These are phyloP conservation scores for Erodium trifolium DNA, from an alignment of 441 rosid species.

Conservation along the genomic window DNA sequence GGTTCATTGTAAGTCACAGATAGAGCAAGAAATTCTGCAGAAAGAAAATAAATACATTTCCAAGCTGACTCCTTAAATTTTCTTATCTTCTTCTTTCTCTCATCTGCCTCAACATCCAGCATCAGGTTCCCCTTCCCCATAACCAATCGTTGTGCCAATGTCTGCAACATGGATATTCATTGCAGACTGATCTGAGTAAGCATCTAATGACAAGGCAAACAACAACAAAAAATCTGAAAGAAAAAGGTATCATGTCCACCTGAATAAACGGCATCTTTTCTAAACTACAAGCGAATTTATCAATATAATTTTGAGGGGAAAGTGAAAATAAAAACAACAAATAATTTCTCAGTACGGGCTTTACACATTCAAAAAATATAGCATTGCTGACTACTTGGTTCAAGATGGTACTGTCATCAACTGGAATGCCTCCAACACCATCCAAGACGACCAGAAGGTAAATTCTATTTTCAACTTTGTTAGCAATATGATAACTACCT, in stretches of 20 bases:
- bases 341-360: no score
- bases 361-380: no score
- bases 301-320: not conserved
- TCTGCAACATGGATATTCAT: constrained; percentile 41
- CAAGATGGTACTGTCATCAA: no score
- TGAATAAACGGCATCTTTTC: not conserved
- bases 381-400: no score
- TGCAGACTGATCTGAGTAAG: constrained; percentile 11
- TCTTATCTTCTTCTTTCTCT: constrained; percentile 47
- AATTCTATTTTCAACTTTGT: no score
- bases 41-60: constrained; percentile 80
- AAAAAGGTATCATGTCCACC: not conserved
- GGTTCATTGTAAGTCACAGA: constrained; percentile 72
- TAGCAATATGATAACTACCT: no score
- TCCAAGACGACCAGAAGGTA: no score
- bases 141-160: constrained; percentile 49
- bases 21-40: constrained; percentile 68
- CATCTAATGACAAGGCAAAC: not conserved
- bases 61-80: constrained; percentile 98
- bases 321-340: no score
- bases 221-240: not conserved
- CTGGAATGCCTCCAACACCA: no score
- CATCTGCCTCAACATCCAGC: constrained; percentile 31
- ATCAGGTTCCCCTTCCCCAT: constrained; percentile 42
- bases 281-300: not conserved